Evolutionary conservation across 192 early-diverging fungal species (phyloP).

Genomic region (Phlyctochytrium arcticum): DNA sequence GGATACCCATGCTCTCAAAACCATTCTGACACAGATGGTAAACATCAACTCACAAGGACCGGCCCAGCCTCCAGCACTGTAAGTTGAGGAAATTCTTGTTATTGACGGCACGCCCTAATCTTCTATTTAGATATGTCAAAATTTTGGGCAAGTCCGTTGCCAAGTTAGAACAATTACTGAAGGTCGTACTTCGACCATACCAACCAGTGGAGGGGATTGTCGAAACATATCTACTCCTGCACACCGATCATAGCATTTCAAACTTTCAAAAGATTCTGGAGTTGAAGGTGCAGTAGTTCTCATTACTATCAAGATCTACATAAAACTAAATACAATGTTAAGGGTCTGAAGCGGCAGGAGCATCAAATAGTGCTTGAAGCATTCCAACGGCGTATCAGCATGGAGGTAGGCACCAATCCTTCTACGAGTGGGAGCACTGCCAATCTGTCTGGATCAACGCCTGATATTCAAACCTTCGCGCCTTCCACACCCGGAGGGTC

Average conservation of each 20-base stretch:
- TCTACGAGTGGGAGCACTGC: not conserved
- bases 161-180: conserved; percentile 82
- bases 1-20: conserved; percentile 91
- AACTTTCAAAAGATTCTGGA: conserved; percentile 79
- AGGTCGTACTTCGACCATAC: conserved; percentile 78
- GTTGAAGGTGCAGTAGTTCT: conserved; percentile 59
- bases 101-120: too few relatives aligned
- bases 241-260: conserved; percentile 60
- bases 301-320: not conserved
- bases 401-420: conserved; percentile 9
- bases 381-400: conserved; percentile 30
- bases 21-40: conserved; percentile 70
- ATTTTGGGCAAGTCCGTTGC: conserved; percentile 77
- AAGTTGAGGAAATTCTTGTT: too few relatives aligned
- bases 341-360: conserved; percentile 42
- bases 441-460: not conserved
- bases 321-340: not conserved
- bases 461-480: too few relatives aligned
- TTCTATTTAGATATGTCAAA: conserved; percentile 64
- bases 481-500: not conserved
- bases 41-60: conserved; percentile 31
- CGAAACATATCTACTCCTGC: conserved; percentile 85
- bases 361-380: conserved; percentile 34
- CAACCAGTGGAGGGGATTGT: conserved; percentile 82
- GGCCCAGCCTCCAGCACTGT: not conserved